These are phyloP conservation scores for Schoenoplectus tabernaemontani DNA, from an alignment of 202 grass and related monocot genomes.

Conservation along the genomic window DNA sequence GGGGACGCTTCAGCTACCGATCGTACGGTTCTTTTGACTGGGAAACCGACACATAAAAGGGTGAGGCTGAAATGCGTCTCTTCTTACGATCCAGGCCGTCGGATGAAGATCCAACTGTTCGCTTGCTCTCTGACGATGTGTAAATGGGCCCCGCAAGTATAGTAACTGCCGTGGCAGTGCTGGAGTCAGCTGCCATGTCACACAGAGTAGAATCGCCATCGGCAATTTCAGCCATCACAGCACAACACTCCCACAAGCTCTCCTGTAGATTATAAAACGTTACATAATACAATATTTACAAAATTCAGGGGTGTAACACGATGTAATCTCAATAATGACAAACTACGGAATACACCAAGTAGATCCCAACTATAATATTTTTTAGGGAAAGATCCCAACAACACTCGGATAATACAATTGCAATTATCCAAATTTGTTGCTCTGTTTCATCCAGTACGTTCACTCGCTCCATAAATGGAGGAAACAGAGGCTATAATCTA, in stretches of 20 bases:
- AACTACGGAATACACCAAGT: neutral
- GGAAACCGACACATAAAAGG: conserved; percentile 31
- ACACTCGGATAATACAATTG: conserved; percentile 16
- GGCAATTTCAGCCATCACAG: conserved; percentile 34
- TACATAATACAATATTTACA: neutral
- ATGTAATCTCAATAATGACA: neutral
- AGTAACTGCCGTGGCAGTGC: conserved; percentile 55
- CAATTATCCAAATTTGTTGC: neutral
- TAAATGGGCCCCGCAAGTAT: conserved; percentile 47
- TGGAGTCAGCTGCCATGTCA: conserved; percentile 12
- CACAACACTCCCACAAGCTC: conserved; percentile 61
- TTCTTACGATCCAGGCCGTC: conserved; percentile 47
- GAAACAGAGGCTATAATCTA: neutral
- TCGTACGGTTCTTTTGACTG: conserved; percentile 15
- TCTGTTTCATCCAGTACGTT: too few relatives aligned
- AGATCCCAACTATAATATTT: conserved; percentile 19
- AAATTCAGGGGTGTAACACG: neutral
- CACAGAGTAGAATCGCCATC: conserved; percentile 13
- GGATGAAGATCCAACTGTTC: conserved; percentile 49
- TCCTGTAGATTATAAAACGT: conserved; percentile 41
- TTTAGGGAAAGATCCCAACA: conserved; percentile 24
- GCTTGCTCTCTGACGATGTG: conserved; percentile 63
- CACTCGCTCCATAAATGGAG: neutral
- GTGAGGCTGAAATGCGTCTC: conserved; percentile 52
- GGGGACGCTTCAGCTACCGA: neutral